Conservation (phyloP, 2,329 filamentous ascomycete genomes). For the Didymella segeticola region DNA sequence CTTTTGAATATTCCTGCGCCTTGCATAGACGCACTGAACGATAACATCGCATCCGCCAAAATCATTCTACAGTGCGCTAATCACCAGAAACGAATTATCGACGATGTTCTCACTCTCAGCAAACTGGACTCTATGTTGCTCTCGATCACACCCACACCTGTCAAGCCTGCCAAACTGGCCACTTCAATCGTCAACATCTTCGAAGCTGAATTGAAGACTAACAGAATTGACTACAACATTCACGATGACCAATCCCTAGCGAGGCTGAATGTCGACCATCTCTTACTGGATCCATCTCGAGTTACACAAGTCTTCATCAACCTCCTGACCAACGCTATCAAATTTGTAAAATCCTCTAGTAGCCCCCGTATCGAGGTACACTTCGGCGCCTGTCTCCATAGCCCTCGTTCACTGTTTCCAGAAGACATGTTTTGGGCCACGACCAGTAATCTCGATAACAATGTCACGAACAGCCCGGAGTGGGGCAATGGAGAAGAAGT, state of each 20-base stretch:
- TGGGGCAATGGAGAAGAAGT: conserved; percentile 50
- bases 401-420: conserved; percentile 37
- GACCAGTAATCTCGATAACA: conserved; percentile 26
- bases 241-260: conserved; percentile 48
- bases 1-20: conserved; percentile 31
- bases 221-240: conserved; percentile 39
- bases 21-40: conserved; percentile 36
- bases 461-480: conserved; percentile 37
- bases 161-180: conserved; percentile 47
- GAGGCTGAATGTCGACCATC: conserved; percentile 46
- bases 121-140: conserved; percentile 56
- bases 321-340: conserved; percentile 65
- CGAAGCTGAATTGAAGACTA: conserved; percentile 46
- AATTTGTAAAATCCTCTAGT: conserved; percentile 49
- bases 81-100: conserved; percentile 58
- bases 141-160: conserved; percentile 51
- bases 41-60: conserved; percentile 46
- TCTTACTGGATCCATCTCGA: conserved; percentile 52
- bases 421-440: conserved; percentile 41
- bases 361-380: conserved; percentile 48
- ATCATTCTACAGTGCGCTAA: conserved; percentile 56
- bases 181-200: conserved; percentile 49
- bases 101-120: conserved; percentile 55
- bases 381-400: conserved; percentile 40
- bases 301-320: conserved; percentile 78